A percentile compares a stretch with the other conserved stretches of the same genome.
These are phyloP conservation scores for Leishmania tarentolae DNA, from an alignment of 208 protist species.

Conservation along the genomic window DNA sequence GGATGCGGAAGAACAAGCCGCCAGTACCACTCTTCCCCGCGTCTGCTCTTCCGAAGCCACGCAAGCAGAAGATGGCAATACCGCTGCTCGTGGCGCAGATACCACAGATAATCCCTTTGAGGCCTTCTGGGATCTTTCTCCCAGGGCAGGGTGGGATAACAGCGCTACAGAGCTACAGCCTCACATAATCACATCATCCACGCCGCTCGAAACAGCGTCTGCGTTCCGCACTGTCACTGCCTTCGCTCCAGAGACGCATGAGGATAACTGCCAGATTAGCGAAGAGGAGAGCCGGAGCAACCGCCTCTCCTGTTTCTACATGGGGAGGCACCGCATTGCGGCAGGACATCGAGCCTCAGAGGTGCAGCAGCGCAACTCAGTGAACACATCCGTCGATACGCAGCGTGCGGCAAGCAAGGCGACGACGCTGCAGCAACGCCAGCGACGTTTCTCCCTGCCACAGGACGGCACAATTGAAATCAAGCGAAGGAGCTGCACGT, in stretches of 20 bases:
- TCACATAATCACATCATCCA: neutral
- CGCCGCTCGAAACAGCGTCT: neutral
- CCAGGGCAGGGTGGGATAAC: neutral
- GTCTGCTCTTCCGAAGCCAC: neutral
- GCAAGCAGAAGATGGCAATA: neutral
- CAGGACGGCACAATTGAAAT: neutral
- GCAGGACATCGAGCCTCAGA: neutral
- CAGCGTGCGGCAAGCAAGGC: neutral
- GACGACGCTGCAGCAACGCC: neutral
- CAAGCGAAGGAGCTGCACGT: neutral
- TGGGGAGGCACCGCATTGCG: neutral
- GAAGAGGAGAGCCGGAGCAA: neutral
- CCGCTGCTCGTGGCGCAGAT: neutral
- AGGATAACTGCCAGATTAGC: neutral
- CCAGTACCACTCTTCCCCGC: neutral
- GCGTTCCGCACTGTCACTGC: neutral
- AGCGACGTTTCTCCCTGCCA: neutral
- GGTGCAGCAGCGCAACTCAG: slow-evolving; percentile 5
- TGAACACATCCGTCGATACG: neutral
- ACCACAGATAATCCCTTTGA: neutral
- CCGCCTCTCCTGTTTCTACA: neutral
- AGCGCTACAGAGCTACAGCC: neutral
- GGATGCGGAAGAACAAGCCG: neutral
- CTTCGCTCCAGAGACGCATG: neutral
- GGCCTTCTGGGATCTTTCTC: neutral